phyloP scores from a whole-genome alignment of 23 red algal species.

The Porphyridium purpureum region DNA sequence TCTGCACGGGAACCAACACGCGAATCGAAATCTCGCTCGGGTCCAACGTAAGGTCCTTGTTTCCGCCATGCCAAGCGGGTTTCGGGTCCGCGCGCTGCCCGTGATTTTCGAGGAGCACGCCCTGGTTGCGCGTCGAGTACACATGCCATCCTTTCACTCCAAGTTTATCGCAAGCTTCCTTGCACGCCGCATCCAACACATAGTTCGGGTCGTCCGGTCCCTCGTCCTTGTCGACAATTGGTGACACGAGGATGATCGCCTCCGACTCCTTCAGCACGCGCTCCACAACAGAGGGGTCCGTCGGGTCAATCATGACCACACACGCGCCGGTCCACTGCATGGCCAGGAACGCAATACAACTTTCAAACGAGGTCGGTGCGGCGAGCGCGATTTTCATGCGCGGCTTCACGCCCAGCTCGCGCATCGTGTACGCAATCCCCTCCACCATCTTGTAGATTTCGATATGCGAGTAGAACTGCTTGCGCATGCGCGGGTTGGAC shows the following conservation, averaged over 20 bases:
- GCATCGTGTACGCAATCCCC: constrained; percentile 26
- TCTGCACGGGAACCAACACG: constrained; percentile 2
- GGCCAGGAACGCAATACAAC: constrained; percentile 35
- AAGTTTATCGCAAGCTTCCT: no score
- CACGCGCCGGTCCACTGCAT: constrained; percentile 65
- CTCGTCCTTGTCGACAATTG: constrained; percentile 32
- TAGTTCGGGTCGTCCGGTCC: constrained; percentile 4
- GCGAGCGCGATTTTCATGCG: constrained; percentile 27
- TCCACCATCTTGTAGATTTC: constrained; percentile 78
- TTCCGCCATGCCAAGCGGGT: constrained; percentile 43
- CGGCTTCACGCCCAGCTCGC: constrained; percentile 56
- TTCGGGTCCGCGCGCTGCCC: constrained; percentile 16
- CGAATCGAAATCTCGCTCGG: constrained; percentile 26
- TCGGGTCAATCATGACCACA: no score
- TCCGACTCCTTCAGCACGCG: constrained; percentile 4
- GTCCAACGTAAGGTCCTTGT: constrained; percentile 40
- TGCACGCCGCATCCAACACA: no score
- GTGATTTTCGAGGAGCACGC: constrained; percentile 38
- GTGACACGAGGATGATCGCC: constrained; percentile 30
- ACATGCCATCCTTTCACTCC: no score
- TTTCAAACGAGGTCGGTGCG: constrained; percentile 23
- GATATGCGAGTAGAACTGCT: constrained; percentile 35
- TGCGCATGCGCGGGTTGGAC: constrained; percentile 15
- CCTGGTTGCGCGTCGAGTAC: constrained; percentile 23
- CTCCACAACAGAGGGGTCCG: no score